Conservation (phyloP, 2,329 filamentous ascomycete species). For the Xylariaceae sp. region DNA sequence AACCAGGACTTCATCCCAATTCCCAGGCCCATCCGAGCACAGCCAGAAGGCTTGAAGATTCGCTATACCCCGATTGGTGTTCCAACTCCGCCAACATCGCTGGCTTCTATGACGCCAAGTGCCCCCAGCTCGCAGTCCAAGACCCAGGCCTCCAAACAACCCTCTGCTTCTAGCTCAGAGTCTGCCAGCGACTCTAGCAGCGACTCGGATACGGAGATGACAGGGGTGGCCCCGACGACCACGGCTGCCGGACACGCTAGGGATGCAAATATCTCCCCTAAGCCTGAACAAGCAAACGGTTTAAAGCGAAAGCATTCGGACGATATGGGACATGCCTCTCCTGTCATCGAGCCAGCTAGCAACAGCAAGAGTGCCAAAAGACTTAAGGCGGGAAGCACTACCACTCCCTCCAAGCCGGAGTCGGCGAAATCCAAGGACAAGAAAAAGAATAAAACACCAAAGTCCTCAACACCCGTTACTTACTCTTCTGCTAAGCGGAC, state of each 20-base stretch:
- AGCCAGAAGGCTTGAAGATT: conserved; percentile 65
- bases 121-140: conserved; percentile 4
- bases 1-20: conserved; percentile 43
- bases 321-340: conserved; percentile 23
- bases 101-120: background rate
- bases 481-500: conserved; percentile 20
- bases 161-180: conserved; percentile 35
- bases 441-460: conserved; percentile 30
- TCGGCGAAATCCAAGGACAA: conserved; percentile 28
- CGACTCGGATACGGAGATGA: conserved; percentile 47
- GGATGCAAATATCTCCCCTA: conserved; percentile 23
- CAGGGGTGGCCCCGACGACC: conserved; percentile 34
- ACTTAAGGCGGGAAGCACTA: conserved; percentile 22
- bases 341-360: conserved; percentile 11
- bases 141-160: conserved; percentile 34
- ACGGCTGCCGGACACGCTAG: conserved; percentile 17
- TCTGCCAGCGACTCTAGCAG: conserved; percentile 46
- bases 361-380: conserved; percentile 28
- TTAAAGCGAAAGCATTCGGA: conserved; percentile 40
- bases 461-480: conserved; percentile 17
- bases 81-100: conserved; percentile 20
- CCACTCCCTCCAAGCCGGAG: conserved; percentile 19
- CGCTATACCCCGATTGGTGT: conserved; percentile 67
- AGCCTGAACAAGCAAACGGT: conserved; percentile 13
- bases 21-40: conserved; percentile 53